These are phyloP conservation scores for Beauveria brongniartii DNA, from an alignment of 2,329 filamentous ascomycete species.

Conservation along the genomic window DNA sequence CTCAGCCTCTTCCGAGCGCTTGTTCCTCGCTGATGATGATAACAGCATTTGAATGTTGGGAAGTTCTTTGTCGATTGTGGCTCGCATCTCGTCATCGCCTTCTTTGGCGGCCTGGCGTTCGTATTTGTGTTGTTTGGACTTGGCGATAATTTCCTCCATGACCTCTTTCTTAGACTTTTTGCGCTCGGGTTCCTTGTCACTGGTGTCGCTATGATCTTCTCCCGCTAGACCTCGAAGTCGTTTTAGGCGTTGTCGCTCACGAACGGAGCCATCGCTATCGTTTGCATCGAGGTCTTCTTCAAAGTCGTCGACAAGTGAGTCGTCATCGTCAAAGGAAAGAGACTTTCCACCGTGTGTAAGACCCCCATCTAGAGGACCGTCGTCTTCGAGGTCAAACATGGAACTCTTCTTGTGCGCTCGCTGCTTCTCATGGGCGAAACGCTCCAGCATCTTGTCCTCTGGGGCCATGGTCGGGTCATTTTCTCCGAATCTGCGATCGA, in stretches of 20 bases:
- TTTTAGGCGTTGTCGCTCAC: conserved; percentile 47
- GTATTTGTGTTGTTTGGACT: conserved; percentile 92
- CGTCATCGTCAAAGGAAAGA: conserved; percentile 55
- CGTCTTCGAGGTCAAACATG: conserved; percentile 86
- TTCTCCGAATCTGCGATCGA: conserved; percentile 93
- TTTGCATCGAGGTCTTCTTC: conserved; percentile 60
- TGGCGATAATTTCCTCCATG: conserved; percentile 95
- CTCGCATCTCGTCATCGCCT: conserved; percentile 80
- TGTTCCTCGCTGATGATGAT: conserved; percentile 35
- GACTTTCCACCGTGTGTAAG: conserved; percentile 81
- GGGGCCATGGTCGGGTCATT: conserved; percentile 89
- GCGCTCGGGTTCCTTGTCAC: conserved; percentile 58
- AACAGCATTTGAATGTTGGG: conserved; percentile 68
- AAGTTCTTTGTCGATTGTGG: conserved; percentile 77
- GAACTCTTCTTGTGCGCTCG: conserved; percentile 66
- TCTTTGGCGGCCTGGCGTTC: conserved; percentile 90
- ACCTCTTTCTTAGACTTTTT: conserved; percentile 96
- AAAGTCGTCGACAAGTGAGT: conserved; percentile 60
- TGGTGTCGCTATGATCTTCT: conserved; percentile 41
- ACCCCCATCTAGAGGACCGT: conserved; percentile 44
- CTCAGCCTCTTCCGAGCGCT: conserved; percentile 19
- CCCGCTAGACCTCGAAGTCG: conserved; percentile 41
- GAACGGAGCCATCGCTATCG: conserved; percentile 49
- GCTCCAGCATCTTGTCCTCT: conserved; percentile 84
- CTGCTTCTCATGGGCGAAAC: conserved; percentile 85